phyloP scores from a whole-genome alignment of 257 asterid species.

The Pogostemon cablin region DNA sequence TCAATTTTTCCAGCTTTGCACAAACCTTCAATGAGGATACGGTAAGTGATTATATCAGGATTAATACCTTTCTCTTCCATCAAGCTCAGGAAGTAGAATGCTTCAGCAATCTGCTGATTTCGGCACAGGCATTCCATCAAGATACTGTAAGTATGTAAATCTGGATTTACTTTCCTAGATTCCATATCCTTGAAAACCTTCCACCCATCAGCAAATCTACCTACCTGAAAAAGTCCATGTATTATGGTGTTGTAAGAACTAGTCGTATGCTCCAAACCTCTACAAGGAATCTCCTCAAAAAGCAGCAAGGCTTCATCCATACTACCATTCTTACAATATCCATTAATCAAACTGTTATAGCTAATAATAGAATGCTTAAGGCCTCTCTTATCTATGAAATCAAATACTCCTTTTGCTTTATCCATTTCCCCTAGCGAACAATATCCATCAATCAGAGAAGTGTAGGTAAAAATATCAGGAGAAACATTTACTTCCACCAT shows the following conservation, averaged over 20 bases:
- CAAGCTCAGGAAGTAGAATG: constrained; percentile 7
- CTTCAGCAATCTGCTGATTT: constrained; percentile 12
- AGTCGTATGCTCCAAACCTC: background rate
- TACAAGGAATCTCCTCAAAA: background rate
- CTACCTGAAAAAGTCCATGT: background rate
- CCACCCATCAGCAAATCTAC: constrained; percentile 14
- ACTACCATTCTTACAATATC: constrained; percentile 5
- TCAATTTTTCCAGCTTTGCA: constrained; percentile 7
- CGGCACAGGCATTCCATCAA: constrained; percentile 7
- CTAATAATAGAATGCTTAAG: constrained; percentile 8
- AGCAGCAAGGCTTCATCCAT: constrained; percentile 8
- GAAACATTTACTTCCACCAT: background rate
- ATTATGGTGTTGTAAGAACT: constrained; percentile 6
- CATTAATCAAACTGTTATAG: background rate
- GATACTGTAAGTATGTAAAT: constrained; percentile 13
- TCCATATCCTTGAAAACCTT: constrained; percentile 5
- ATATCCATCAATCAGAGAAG: constrained; percentile 4
- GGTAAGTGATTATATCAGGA: constrained; percentile 1
- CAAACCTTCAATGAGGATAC: background rate
- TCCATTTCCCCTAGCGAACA: constrained; percentile 10
- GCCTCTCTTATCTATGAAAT: constrained; percentile 6
- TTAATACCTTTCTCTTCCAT: background rate
- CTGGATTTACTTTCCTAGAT: background rate
- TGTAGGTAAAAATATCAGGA: constrained; percentile 4
- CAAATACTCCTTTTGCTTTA: constrained; percentile 1